These are phyloP conservation scores for Apophysomyces trapeziformis DNA, from an alignment of 371 early-diverging fungal genomes.

Conservation along the genomic window DNA sequence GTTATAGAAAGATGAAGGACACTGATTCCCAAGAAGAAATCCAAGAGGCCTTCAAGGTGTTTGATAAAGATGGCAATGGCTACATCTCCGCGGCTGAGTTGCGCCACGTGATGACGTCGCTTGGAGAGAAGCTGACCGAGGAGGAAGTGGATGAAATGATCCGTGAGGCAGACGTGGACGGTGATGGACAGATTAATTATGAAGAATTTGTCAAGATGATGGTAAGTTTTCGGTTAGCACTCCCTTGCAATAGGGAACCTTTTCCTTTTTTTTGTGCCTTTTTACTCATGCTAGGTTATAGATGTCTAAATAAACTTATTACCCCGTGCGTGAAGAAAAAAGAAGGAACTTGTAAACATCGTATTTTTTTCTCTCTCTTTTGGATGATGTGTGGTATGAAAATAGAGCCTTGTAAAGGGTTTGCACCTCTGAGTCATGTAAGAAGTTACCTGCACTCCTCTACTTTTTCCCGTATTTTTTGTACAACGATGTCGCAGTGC, in stretches of 20 bases:
- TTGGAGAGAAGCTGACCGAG: conserved; percentile 76
- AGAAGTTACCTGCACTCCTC: not conserved
- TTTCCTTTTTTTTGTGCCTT: not conserved
- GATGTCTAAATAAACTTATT: conserved; percentile 9
- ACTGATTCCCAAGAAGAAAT: conserved; percentile 56
- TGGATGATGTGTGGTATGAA: too few species aligned
- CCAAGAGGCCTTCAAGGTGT: conserved; percentile 61
- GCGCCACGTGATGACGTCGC: conserved; percentile 55
- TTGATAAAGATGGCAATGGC: conserved; percentile 63
- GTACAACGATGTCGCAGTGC: conserved; percentile 1
- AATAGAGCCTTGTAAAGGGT: too few species aligned
- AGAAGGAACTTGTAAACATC: too few species aligned
- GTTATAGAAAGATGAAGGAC: conserved; percentile 53
- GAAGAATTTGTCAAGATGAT: conserved; percentile 96
- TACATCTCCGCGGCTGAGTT: conserved; percentile 59
- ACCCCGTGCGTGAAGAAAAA: not conserved
- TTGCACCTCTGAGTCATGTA: too few species aligned
- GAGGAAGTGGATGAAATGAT: conserved; percentile 90
- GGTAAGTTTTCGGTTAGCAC: conserved; percentile 33
- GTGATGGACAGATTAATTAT: conserved; percentile 89
- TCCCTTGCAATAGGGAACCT: too few species aligned
- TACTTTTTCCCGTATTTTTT: not conserved
- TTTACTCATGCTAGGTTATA: not conserved
- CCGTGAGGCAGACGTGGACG: conserved; percentile 84
- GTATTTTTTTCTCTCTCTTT: too few species aligned